Evolutionary conservation across 306 rosid genomes (phyloP).

Genomic region (Abrus pulchellus): DNA sequence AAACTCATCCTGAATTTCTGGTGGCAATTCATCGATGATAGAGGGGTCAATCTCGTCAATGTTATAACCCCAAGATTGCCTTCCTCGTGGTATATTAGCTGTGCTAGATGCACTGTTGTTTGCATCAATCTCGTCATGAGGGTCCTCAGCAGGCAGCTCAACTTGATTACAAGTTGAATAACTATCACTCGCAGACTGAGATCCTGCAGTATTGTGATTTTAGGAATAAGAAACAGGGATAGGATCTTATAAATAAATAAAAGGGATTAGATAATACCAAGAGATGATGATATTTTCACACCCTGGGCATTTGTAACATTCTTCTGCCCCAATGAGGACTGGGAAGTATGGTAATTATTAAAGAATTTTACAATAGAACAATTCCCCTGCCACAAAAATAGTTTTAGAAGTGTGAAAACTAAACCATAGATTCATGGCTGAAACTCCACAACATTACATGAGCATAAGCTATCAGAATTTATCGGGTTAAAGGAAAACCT

Average conservation of each 20-base stretch:
- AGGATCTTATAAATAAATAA: conserved; percentile 1
- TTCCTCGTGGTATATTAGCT: conserved; percentile 49
- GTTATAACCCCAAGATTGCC: conserved; percentile 76
- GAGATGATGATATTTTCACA: conserved; percentile 45
- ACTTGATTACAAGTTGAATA: conserved; percentile 45
- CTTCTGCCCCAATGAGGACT: conserved; percentile 61
- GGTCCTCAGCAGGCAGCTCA: conserved; percentile 41
- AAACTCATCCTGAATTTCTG: conserved; percentile 84
- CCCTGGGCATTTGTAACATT: conserved; percentile 53
- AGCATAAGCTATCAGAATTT: conserved; percentile 5
- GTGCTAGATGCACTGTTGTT: conserved; percentile 30
- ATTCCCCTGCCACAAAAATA: conserved; percentile 59
- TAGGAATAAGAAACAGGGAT: conserved; percentile 3
- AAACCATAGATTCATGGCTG: conserved; percentile 19
- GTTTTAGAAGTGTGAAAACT: background rate
- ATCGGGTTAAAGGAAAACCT: conserved; percentile 29
- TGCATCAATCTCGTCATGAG: conserved; percentile 46
- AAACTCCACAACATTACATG: conserved; percentile 2
- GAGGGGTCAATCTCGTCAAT: conserved; percentile 83
- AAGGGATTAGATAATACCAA: conserved; percentile 52
- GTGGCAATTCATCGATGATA: conserved; percentile 80
- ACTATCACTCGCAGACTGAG: conserved; percentile 39
- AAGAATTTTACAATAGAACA: conserved; percentile 75
- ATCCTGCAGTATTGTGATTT: conserved; percentile 47
- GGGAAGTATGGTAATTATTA: conserved; percentile 56